Conservation (phyloP, 139 green algal genomes). For the Tetradesmus obliquus region DNA sequence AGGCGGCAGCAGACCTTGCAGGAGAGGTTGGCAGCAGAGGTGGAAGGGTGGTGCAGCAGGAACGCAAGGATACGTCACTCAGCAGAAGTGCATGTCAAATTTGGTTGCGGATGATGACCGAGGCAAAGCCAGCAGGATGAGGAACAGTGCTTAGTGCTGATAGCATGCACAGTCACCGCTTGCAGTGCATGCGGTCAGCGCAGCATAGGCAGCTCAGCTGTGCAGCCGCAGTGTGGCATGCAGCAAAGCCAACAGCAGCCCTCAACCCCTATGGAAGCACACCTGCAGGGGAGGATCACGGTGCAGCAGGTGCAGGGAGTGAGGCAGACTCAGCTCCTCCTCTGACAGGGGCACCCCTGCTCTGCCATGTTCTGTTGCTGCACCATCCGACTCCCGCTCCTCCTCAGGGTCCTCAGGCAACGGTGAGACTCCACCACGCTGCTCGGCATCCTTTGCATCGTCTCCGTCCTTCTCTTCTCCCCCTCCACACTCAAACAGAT, state of each 20-base stretch:
- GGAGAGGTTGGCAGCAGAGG: background rate
- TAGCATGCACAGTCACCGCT: background rate
- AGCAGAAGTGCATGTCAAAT: background rate
- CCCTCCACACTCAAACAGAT: slow-evolving; percentile 29
- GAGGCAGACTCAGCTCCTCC: slow-evolving; percentile 2
- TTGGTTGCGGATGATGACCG: background rate
- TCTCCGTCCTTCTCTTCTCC: slow-evolving; percentile 22
- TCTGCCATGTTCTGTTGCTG: background rate
- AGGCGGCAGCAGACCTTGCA: slow-evolving; percentile 58
- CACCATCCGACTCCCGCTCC: slow-evolving; percentile 31
- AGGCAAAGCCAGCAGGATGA: background rate
- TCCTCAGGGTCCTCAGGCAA: slow-evolving; percentile 54
- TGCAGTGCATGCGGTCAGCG: background rate
- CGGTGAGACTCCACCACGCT: slow-evolving; percentile 15
- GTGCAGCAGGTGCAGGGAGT: slow-evolving; percentile 51
- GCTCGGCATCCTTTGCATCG: slow-evolving; percentile 12
- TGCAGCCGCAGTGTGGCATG: background rate
- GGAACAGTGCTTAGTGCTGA: too few species aligned
- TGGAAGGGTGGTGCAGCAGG: background rate
- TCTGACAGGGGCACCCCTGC: background rate
- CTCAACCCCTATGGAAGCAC: background rate
- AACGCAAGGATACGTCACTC: background rate
- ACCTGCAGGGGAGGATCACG: slow-evolving; percentile 62
- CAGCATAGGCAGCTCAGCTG: background rate
- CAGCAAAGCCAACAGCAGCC: background rate